Evolutionary conservation across 202 grass and related monocot species (phyloP).

Genomic region (Brachypodium distachyon): DNA sequence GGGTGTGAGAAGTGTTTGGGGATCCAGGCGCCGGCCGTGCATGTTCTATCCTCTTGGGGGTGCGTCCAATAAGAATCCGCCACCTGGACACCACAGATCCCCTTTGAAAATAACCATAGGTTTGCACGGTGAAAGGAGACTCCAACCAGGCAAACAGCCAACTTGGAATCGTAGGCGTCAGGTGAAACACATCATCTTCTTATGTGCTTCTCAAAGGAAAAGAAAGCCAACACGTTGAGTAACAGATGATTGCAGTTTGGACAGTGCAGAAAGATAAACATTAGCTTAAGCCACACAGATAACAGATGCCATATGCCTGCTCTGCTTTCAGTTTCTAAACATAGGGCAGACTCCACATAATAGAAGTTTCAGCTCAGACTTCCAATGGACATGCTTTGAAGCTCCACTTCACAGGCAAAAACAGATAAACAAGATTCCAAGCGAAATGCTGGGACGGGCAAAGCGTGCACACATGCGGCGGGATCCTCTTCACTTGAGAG

Average conservation of each 20-base stretch:
- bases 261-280: not conserved
- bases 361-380: not conserved
- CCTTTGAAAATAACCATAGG: not conserved
- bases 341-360: not conserved
- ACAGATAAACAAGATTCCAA: not conserved
- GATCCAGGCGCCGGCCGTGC: slow-evolving; percentile 9
- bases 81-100: slow-evolving; percentile 23
- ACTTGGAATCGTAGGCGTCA: not conserved
- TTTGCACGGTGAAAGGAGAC: not conserved
- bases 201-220: not conserved
- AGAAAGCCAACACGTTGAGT: not conserved
- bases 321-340: not conserved
- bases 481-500: not conserved
- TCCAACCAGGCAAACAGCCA: not conserved
- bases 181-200: not conserved
- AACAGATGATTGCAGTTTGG: not conserved
- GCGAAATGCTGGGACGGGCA: not conserved
- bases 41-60: slow-evolving; percentile 21
- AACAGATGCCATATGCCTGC: not conserved
- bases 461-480: not conserved
- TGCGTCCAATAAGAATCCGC: slow-evolving; percentile 17
- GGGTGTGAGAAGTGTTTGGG: not conserved
- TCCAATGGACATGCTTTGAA: not conserved
- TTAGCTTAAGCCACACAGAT: not conserved
- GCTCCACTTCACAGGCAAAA: not conserved